A percentile compares a stretch with the other conserved stretches of the same genome.
These are phyloP conservation scores for Mucor racemosus DNA, from an alignment of 371 early-diverging fungal genomes.

Conservation along the genomic window DNA sequence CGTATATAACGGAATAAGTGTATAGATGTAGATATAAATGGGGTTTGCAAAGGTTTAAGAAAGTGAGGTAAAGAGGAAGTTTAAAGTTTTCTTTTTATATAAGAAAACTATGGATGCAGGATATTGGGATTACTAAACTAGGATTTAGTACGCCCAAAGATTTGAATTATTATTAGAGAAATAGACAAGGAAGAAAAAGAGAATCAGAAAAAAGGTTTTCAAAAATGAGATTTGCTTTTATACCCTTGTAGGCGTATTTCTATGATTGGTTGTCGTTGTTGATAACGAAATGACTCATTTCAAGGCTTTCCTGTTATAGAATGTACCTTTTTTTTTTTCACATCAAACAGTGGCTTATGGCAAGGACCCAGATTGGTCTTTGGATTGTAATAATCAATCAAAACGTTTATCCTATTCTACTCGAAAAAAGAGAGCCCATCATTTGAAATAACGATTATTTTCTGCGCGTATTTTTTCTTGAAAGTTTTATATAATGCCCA, in stretches of 20 bases:
- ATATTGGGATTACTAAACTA: background rate
- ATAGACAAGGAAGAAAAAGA: slow-evolving; percentile 9
- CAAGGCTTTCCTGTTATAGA: slow-evolving; percentile 21
- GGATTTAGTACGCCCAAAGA: background rate
- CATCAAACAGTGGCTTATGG: background rate
- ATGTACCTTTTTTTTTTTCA: background rate
- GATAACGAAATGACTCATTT: slow-evolving; percentile 15
- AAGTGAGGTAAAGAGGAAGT: background rate
- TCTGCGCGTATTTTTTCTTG: background rate
- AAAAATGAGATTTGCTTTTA: slow-evolving; percentile 5
- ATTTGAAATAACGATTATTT: background rate
- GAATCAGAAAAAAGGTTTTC: background rate
- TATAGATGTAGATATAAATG: slow-evolving; percentile 3
- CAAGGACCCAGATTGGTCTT: too few species aligned
- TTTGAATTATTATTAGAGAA: background rate
- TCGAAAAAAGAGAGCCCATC: background rate
- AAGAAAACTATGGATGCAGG: slow-evolving; percentile 5
- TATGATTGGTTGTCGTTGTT: background rate
- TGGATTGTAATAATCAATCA: too few species aligned
- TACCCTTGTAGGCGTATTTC: background rate
- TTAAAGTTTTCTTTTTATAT: background rate
- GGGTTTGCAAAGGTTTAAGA: slow-evolving; percentile 11
- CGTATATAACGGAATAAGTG: slow-evolving; percentile 13
- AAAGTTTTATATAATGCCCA: too few species aligned
- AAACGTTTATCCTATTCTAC: background rate